Evolutionary conservation across 2,329 filamentous ascomycete species (phyloP).

Genomic region (Cercospora sp.): DNA sequence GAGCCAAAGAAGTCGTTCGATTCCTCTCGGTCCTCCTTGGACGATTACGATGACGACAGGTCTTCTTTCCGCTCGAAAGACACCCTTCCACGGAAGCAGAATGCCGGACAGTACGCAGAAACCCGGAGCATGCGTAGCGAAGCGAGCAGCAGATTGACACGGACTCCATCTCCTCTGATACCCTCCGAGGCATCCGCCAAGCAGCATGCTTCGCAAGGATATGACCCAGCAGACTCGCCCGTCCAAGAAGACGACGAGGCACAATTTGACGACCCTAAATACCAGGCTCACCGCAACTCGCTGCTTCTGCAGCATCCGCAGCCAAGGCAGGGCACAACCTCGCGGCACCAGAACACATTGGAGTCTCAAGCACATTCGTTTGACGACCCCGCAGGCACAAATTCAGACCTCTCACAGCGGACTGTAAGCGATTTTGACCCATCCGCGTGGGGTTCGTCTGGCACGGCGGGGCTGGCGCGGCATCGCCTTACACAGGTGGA

Average conservation of each 20-base stretch:
- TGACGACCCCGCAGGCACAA: conserved; percentile 33
- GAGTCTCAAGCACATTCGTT: conserved; percentile 72
- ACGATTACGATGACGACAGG: conserved; percentile 46
- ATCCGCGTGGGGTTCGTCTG: conserved; percentile 50
- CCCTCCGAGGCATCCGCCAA: conserved; percentile 51
- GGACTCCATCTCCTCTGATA: conserved; percentile 55
- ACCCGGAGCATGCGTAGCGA: conserved; percentile 40
- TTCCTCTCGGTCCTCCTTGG: conserved; percentile 74
- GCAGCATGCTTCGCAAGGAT: conserved; percentile 25
- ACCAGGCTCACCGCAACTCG: conserved; percentile 78
- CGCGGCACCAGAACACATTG: conserved; percentile 70
- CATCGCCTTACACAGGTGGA: conserved; percentile 34
- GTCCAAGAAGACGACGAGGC: conserved; percentile 33
- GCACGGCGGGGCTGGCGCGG: conserved; percentile 36
- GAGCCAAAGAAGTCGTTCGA: conserved; percentile 56
- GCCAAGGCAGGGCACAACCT: conserved; percentile 70
- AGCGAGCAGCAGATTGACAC: conserved; percentile 36
- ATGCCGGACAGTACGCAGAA: conserved; percentile 25
- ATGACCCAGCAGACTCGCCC: conserved; percentile 26
- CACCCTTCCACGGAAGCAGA: conserved; percentile 43
- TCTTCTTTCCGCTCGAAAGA: conserved; percentile 63
- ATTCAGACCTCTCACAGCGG: conserved; percentile 39
- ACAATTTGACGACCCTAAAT: conserved; percentile 66
- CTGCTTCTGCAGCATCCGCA: conserved; percentile 78
- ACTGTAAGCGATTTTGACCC: conserved; percentile 44